Conservation (phyloP, 2,329 filamentous ascomycete genomes). For the Ascochyta rabiei region DNA sequence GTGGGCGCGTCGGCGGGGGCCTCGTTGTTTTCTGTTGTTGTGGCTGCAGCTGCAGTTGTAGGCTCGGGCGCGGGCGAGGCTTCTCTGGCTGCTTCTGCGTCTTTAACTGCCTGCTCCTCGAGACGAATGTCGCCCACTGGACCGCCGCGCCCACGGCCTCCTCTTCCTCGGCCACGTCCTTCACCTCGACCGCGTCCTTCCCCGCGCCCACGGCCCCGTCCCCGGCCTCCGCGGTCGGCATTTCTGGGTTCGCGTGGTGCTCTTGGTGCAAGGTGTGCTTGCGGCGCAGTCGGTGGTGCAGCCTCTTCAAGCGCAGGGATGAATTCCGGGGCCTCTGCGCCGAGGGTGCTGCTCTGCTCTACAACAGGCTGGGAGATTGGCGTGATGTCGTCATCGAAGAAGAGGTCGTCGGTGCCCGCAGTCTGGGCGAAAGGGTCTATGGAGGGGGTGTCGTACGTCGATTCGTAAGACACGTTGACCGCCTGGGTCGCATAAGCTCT, state of each 20-base stretch:
- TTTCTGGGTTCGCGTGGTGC: slow-evolving; percentile 37
- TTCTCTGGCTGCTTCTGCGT: slow-evolving; percentile 26
- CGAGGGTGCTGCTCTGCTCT: slow-evolving; percentile 36
- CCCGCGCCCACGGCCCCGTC: slow-evolving; percentile 34
- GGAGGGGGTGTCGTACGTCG: slow-evolving; percentile 36
- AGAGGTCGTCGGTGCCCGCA: slow-evolving; percentile 57
- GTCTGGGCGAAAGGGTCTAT: slow-evolving; percentile 57
- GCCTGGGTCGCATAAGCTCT: not conserved
- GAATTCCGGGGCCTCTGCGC: slow-evolving; percentile 25
- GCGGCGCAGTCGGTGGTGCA: slow-evolving; percentile 26
- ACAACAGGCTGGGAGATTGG: slow-evolving; percentile 53
- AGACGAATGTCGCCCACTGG: slow-evolving; percentile 14
- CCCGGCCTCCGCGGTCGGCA: slow-evolving; percentile 35
- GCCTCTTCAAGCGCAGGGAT: slow-evolving; percentile 28
- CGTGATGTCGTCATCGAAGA: slow-evolving; percentile 59
- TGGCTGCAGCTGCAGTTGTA: slow-evolving; percentile 1
- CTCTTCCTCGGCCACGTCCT: slow-evolving; percentile 32
- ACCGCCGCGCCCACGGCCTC: slow-evolving; percentile 23
- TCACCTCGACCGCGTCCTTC: slow-evolving; percentile 26
- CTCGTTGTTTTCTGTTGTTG: slow-evolving; percentile 19
- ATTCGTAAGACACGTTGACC: slow-evolving; percentile 31
- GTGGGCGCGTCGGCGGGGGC: slow-evolving; percentile 26
- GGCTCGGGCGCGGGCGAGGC: slow-evolving; percentile 27
- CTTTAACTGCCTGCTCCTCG: slow-evolving; percentile 12
- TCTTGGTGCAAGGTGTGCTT: slow-evolving; percentile 29